phyloP scores from a whole-genome alignment of 1,284 basidiomycete genomes.

The Pseudozyma hubeiensis region DNA sequence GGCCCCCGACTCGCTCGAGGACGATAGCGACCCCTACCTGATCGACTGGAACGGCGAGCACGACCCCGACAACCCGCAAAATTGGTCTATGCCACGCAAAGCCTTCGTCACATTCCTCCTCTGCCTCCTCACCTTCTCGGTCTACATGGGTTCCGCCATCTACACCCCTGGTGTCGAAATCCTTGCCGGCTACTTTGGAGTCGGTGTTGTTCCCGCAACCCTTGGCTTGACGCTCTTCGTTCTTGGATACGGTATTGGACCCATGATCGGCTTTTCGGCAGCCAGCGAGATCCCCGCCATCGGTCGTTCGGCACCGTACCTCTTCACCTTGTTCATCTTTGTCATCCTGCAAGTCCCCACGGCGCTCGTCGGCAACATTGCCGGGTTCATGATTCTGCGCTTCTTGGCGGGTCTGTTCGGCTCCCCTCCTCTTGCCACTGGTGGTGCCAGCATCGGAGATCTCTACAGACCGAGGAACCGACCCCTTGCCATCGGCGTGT shows the following conservation, averaged over 20 bases:
- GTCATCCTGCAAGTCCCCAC: slow-evolving; percentile 52
- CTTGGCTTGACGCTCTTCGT: slow-evolving; percentile 57
- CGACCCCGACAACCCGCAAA: slow-evolving; percentile 67
- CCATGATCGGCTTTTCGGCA: slow-evolving; percentile 65
- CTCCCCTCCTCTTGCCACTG: slow-evolving; percentile 55
- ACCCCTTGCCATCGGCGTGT: slow-evolving; percentile 48
- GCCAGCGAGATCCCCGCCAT: slow-evolving; percentile 66
- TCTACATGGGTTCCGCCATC: slow-evolving; percentile 75
- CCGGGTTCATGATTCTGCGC: slow-evolving; percentile 53
- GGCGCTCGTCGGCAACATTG: slow-evolving; percentile 36
- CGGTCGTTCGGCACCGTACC: slow-evolving; percentile 54
- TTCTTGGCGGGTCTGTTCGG: slow-evolving; percentile 59
- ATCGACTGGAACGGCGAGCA: slow-evolving; percentile 69
- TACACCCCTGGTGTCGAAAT: slow-evolving; percentile 73
- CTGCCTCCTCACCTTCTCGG: slow-evolving; percentile 70
- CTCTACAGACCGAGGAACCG: slow-evolving; percentile 29
- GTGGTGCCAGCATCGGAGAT: slow-evolving; percentile 59
- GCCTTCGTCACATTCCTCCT: slow-evolving; percentile 62
- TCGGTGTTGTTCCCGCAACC: slow-evolving; percentile 32
- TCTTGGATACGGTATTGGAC: slow-evolving; percentile 50
- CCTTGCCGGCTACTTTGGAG: slow-evolving; percentile 64
- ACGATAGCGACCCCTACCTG: slow-evolving; percentile 66
- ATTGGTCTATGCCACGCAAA: slow-evolving; percentile 64
- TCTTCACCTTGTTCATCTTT: slow-evolving; percentile 50
- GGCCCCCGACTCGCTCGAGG: slow-evolving; percentile 16